Evolutionary conservation across 176 grass and related monocot species (phyloP).

Genomic region (Phyllostachys edulis): DNA sequence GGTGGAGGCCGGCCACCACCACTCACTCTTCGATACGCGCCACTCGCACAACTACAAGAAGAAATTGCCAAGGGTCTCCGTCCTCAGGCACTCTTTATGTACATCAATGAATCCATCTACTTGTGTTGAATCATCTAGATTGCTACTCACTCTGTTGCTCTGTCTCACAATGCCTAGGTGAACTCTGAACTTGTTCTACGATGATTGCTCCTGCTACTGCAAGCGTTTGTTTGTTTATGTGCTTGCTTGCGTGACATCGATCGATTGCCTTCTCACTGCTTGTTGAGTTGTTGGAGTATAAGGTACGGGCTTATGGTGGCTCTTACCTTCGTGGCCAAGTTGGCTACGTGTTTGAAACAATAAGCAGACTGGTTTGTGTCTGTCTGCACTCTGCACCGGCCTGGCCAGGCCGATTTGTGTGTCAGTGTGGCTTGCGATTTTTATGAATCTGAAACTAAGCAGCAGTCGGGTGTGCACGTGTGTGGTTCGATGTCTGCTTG

Average conservation of each 20-base stretch:
- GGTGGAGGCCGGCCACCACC: background rate
- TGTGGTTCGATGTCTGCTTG: too few species aligned
- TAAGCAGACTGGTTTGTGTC: background rate
- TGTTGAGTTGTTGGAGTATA: background rate
- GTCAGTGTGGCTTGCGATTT: background rate
- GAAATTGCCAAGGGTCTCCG: background rate
- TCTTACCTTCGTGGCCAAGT: too few species aligned
- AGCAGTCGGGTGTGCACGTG: background rate
- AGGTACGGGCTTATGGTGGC: too few species aligned
- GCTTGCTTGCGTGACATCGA: too few species aligned
- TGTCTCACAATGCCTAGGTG: background rate
- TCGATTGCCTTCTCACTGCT: background rate
- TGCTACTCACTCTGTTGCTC: background rate
- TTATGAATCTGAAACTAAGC: background rate
- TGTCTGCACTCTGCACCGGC: background rate
- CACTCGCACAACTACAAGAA: slow-evolving; percentile 14
- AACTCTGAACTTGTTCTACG: background rate
- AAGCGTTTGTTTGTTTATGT: background rate
- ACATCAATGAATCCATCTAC: too few species aligned
- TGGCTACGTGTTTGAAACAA: background rate
- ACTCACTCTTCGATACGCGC: background rate
- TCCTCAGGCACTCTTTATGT: too few species aligned
- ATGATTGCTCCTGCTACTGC: background rate
- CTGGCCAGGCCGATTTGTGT: background rate
- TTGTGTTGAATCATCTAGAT: too few species aligned